Percentiles rank a stretch among this genome's conserved stretches.
These are phyloP conservation scores for Paramecium caudatum DNA, from an alignment of 73 alveolate species.

Conservation along the genomic window DNA sequence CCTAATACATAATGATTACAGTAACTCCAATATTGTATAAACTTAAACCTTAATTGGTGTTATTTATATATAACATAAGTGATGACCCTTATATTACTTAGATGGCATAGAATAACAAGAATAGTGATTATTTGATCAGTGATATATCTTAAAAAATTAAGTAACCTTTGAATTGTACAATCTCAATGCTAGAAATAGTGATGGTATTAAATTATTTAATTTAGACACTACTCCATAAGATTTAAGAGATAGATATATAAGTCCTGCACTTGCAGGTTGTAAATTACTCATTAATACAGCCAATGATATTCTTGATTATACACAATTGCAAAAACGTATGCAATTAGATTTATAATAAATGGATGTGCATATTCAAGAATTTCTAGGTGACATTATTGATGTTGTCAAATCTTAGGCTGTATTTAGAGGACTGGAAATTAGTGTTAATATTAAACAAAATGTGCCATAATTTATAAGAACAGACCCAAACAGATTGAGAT, in stretches of 20 bases:
- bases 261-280: slow-evolving; percentile 61
- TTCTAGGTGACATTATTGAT: neutral
- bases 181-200: slow-evolving; percentile 29
- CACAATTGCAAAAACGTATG: neutral
- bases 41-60: neutral
- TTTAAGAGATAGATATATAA: neutral
- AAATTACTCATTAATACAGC: slow-evolving; percentile 34
- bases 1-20: neutral
- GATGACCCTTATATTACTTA: slow-evolving; percentile 1
- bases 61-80: neutral
- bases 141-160: slow-evolving; percentile 39
- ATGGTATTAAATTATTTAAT: neutral
- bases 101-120: neutral
- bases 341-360: neutral
- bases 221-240: neutral
- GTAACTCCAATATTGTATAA: neutral
- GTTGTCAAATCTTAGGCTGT: slow-evolving; percentile 35
- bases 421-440: slow-evolving; percentile 17
- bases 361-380: neutral
- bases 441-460: neutral
- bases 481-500: slow-evolving; percentile 62
- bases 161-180: slow-evolving; percentile 44
- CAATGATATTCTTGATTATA: slow-evolving; percentile 47
- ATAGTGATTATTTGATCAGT: slow-evolving; percentile 7
- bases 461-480: slow-evolving; percentile 55